A percentile compares a stretch with the other conserved stretches of the same genome.
Evolutionary conservation across 2,329 filamentous ascomycete genomes (phyloP).

Genomic region (Aspergillus fischeri): DNA sequence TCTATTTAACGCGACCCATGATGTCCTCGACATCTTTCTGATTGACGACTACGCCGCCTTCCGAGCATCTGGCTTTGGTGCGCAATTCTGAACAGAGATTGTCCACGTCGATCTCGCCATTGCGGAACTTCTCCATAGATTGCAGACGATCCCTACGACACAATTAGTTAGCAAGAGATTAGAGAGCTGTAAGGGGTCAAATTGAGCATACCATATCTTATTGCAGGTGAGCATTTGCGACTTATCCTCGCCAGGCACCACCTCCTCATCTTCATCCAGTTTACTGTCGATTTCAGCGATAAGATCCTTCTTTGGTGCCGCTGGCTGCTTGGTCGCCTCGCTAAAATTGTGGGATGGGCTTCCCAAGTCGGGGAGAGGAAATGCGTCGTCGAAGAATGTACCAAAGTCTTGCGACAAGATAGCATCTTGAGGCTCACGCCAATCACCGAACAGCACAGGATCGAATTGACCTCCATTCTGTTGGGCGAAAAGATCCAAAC

Average conservation of each 20-base stretch:
- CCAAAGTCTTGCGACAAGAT: slow-evolving; percentile 70
- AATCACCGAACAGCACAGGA: slow-evolving; percentile 84
- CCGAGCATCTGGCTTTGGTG: slow-evolving; percentile 90
- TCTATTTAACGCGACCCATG: slow-evolving; percentile 47
- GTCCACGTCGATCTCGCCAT: slow-evolving; percentile 90
- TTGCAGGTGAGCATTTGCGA: slow-evolving; percentile 74
- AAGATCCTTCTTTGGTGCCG: slow-evolving; percentile 60
- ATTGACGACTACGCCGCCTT: slow-evolving; percentile 82
- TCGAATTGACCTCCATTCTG: slow-evolving; percentile 86
- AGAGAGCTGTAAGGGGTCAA: background rate
- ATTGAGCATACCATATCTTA: slow-evolving; percentile 76
- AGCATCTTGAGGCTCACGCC: slow-evolving; percentile 84
- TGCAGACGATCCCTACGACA: slow-evolving; percentile 77
- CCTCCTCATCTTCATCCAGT: slow-evolving; percentile 61
- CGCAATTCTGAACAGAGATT: slow-evolving; percentile 87
- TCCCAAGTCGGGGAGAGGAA: slow-evolving; percentile 70
- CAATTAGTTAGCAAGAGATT: slow-evolving; percentile 39
- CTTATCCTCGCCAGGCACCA: slow-evolving; percentile 57
- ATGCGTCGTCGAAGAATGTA: slow-evolving; percentile 69
- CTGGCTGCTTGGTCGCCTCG: slow-evolving; percentile 28
- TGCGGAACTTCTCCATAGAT: slow-evolving; percentile 79
- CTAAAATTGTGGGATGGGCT: slow-evolving; percentile 68
- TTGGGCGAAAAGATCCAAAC: slow-evolving; percentile 66
- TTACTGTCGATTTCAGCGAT: slow-evolving; percentile 70
- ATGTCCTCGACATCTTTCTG: slow-evolving; percentile 83